A percentile compares a stretch with the other conserved stretches of the same genome.
Conservation (phyloP, 257 asterid species). For the Solanum okadae region DNA sequence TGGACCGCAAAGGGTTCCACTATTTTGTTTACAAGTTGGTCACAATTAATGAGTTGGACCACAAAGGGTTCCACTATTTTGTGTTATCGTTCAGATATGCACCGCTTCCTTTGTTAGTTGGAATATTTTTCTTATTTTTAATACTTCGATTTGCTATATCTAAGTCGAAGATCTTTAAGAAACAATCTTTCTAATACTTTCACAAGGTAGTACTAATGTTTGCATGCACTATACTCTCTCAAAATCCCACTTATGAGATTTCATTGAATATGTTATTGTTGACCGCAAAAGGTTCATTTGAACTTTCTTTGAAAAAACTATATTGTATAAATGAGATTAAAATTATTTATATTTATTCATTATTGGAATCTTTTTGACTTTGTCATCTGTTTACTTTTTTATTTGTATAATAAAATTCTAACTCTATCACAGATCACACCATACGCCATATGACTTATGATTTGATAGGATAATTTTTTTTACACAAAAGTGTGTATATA, state of each 20-base stretch:
- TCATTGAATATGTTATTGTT: too few relatives aligned
- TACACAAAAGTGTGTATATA: background rate
- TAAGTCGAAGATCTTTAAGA: too few relatives aligned
- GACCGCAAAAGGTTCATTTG: background rate
- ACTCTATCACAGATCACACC: background rate
- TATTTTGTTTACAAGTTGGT: background rate
- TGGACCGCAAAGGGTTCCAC: too few relatives aligned
- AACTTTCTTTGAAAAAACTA: accelerated
- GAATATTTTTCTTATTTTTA: too few relatives aligned
- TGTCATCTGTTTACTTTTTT: background rate
- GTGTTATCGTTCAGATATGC: background rate
- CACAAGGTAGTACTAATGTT: too few relatives aligned
- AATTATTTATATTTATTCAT: background rate
- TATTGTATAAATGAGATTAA: background rate
- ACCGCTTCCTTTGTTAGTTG: too few relatives aligned
- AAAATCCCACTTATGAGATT: too few relatives aligned
- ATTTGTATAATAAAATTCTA: background rate
- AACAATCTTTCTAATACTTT: too few relatives aligned
- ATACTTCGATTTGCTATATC: too few relatives aligned
- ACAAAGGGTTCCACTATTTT: background rate
- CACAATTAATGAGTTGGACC: background rate
- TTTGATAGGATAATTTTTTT: background rate
- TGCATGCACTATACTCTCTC: too few relatives aligned
- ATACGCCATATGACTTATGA: background rate
- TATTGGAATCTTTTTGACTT: background rate